Base-by-base conservation (phyloP, 164 flowering plant genomes). In the Aristolochia californica region DNA sequence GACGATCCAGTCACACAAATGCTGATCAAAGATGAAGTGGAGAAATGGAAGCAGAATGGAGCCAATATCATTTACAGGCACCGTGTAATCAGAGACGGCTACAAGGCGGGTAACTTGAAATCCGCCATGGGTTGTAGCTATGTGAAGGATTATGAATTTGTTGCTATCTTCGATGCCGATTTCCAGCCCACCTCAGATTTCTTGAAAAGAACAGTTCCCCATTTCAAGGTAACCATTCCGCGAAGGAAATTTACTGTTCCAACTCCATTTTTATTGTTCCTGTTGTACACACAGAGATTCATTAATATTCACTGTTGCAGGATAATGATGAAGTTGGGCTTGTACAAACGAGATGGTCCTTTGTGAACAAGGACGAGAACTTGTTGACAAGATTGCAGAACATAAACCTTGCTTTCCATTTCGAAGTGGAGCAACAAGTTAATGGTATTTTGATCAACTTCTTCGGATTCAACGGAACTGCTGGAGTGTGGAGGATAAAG, bases 291-390 rank as follows among this genome's bases (percentile, higher is more conserved):
- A 34, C 40, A 5, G 40, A 7, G 10, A 12, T 34, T 34, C 10
- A 34, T 34, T 34, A 34, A 34, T 7, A 12, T 34, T 34, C 10
- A 8, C 40, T 34, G 40, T 43, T 66, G 43, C 78, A 89, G 97
- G 96, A 79, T 59, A 85, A 89, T 43, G 97, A 85, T 23, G 95
- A 93, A 17, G 49, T 93, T 13, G 99, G 80, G 15, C 64, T 93
- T 69, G 99, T 93, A 66, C 99, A 93, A 59, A 96, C 99, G n/a
- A 87, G 99, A 62, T 93, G 99, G 99, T 87, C 99, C 2, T 93
- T 93, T 74, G 99, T 93, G 68, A 91, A 91, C 77, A 84, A 80
- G 71, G 95, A 91, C 57, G 98, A 91, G 78, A 91, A 91, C 62
- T 60, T 93, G 68, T 67, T 93, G 17, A 93, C 98, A 0, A 78